Evolutionary conservation across 257 asterid genomes (phyloP).

Genomic region (Parsonsia alboflavescens): DNA sequence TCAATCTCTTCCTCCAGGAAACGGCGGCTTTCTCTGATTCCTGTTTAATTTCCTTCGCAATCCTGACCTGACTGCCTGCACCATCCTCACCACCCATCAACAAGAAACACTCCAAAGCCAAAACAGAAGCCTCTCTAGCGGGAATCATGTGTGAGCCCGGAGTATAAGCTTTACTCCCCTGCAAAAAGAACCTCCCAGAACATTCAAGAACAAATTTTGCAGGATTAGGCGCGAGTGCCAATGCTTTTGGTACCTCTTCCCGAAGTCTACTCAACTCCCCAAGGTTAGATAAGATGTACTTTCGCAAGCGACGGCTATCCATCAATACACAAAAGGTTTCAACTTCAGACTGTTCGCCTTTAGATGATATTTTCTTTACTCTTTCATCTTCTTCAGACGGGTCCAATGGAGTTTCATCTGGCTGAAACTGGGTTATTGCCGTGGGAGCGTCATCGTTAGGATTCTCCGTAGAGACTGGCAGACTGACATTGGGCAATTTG

Average conservation of each 20-base stretch:
- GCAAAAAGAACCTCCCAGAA: slow-evolving; percentile 66
- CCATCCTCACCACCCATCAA: slow-evolving; percentile 48
- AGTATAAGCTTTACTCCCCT: slow-evolving; percentile 53
- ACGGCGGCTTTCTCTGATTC: slow-evolving; percentile 57
- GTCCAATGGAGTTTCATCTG: not conserved
- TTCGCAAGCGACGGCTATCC: slow-evolving; percentile 51
- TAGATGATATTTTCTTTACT: not conserved
- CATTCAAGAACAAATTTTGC: slow-evolving; percentile 59
- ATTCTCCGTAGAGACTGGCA: slow-evolving; percentile 11
- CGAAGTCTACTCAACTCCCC: slow-evolving; percentile 36
- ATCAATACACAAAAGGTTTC: slow-evolving; percentile 44
- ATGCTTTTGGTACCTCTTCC: slow-evolving; percentile 59
- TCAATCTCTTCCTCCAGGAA: slow-evolving; percentile 70
- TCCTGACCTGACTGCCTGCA: slow-evolving; percentile 5
- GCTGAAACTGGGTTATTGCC: not conserved
- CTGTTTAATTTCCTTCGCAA: slow-evolving; percentile 40
- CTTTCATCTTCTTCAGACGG: slow-evolving; percentile 16
- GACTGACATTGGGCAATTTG: slow-evolving; percentile 18
- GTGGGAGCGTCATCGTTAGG: not conserved
- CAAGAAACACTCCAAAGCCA: slow-evolving; percentile 63
- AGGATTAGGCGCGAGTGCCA: slow-evolving; percentile 51
- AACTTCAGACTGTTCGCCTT: slow-evolving; percentile 37
- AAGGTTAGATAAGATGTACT: slow-evolving; percentile 38
- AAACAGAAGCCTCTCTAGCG: slow-evolving; percentile 63
- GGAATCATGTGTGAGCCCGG: slow-evolving; percentile 51